Base-by-base conservation (phyloP, 148 eudicot genomes). In the Fallopia convolvulus region DNA sequence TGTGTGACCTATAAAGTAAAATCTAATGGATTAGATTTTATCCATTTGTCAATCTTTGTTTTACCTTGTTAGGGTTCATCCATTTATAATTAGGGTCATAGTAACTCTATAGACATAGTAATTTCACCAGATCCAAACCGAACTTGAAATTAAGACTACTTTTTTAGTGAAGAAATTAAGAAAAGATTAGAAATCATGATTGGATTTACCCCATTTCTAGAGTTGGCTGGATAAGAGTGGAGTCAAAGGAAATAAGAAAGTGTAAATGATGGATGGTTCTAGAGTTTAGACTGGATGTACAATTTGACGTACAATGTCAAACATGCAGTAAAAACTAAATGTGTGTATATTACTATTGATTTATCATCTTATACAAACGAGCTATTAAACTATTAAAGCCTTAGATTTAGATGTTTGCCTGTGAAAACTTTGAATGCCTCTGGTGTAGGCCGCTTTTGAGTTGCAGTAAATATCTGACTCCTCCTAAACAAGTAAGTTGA, bases 371-470 rank as follows among this genome's bases (percentile, higher is more conserved):
- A 58, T 7, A 58, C 65, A 1, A 20, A n/a, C 2, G n/a, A n/a
- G 60, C 60, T 55, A 23, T 55, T 18, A 7, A 53, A 58, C 60
- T 55, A 23, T 55, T 18, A 7, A 53, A 58, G 30, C 21, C 20
- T 18, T 46, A 44, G 76, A 73, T 46, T 49, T 72, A 63, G 75
- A 63, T 76, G 20, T 78, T 77, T 92, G 84, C 99, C 99, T 81
- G 97, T 92, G 81, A 95, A 95, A 86, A 92, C 82, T 83, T 75
- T 89, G 78, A 92, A 95, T 75, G 97, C 88, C 55, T 85, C 87
- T 73, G 99, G 99, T 39, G 90, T 83, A 77, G 91, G 87, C 48
- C 99, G 87, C 81, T 89, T 95, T 79, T 91, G 77, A 14, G 91
- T 89, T 32, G 97, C 94, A 76, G 83, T 88, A 81, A 95, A 95